A percentile compares a stretch with the other conserved stretches of the same genome.
phyloP scores from a whole-genome alignment of 345 rosid species.

The Gossypium ekmanianum region DNA sequence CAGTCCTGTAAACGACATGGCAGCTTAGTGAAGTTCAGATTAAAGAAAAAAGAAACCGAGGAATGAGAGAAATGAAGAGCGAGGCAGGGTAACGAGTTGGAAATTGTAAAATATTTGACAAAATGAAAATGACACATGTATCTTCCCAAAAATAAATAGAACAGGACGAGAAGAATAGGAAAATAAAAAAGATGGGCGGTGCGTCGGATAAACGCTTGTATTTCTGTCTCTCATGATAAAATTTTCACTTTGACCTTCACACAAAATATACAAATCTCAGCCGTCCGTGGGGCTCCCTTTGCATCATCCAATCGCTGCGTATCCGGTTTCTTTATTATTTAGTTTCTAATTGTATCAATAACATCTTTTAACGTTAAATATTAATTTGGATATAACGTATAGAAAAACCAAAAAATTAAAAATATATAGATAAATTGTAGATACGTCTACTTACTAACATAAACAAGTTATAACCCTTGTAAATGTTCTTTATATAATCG shows the following conservation, averaged over 20 bases:
- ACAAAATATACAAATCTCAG: background rate
- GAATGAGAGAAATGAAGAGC: background rate
- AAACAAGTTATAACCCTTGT: too few relatives aligned
- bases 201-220: background rate
- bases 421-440: too few relatives aligned
- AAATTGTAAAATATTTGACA: background rate
- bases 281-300: background rate
- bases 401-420: too few relatives aligned
- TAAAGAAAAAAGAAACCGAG: background rate
- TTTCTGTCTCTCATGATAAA: background rate
- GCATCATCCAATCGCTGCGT: constrained; percentile 23
- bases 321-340: background rate
- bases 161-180: background rate
- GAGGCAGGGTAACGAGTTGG: too few relatives aligned
- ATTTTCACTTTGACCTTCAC: background rate
- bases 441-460: too few relatives aligned
- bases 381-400: too few relatives aligned
- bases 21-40: background rate
- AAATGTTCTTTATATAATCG: too few relatives aligned
- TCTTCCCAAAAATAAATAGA: background rate
- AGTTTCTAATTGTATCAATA: too few relatives aligned
- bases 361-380: too few relatives aligned
- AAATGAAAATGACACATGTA: background rate
- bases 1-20: constrained; percentile 10
- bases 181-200: background rate